Base-by-base conservation (phyloP, 164 flowering plant genomes). In the Vitis labrusca region DNA sequence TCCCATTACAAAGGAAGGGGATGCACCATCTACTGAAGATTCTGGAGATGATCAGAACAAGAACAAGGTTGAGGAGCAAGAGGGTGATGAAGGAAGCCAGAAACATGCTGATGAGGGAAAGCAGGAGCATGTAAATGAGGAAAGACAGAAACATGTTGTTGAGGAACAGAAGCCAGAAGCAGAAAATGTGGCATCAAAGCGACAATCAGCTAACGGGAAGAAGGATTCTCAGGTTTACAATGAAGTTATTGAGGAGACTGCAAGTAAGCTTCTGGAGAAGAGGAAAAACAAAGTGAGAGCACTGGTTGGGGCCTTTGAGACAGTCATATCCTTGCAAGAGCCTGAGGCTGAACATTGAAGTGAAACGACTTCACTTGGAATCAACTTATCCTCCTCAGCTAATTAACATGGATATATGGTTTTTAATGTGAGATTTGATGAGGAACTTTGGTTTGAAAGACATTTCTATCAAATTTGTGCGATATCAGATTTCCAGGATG, bases 261-360 rank as follows among this genome's bases (percentile, higher is more conserved):
- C 83, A 16, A 82, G 84, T 67, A 85, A 84, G 82, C 82, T 87
- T 12, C 70, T 72, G 50, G 85, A 78, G 75, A 76, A 79, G 73
- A 83, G 87, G 76, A 87, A 84, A 84, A 89, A 79, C 78, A 87
- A 78, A 77, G 91, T 89, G 58, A 68, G 65, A 56, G 93, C 93
- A 52, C 75, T 89, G 50, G 93, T 74, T 32, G 93, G 89, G 1
- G 91, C 44, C 5, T 37, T 37, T 37, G 44, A 37, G 44, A 37
- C 44, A 37, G 44, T 37, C 44, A 37, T 37, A 3, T 37, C 44
- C 7, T 37, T 37, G 44, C 44, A 37, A 37, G 44, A 37, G 44
- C 44, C 44, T 37, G 44, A 37, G 44, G 44, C 5, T 37, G 5
- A 6, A 37, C 44, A 37, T 37, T 37, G 44, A 6, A 37, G 44